Percentiles rank a stretch among this genome's conserved stretches.
Conservation (phyloP, 768 basidiomycete genomes). For the Cyclocybe aegerita region DNA sequence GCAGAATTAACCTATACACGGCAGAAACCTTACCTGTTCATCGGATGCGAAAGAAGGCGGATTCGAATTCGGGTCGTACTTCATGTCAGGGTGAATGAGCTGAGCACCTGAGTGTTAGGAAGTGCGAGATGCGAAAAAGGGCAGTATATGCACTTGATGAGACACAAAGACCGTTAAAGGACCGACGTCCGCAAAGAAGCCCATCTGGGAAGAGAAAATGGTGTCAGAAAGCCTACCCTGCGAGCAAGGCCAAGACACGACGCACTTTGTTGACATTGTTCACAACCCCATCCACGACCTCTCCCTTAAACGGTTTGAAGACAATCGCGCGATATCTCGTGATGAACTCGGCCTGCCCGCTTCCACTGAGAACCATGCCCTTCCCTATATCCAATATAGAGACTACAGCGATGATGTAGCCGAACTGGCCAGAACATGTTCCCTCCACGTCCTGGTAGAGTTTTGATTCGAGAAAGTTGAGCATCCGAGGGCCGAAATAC, state of each 20-base stretch:
- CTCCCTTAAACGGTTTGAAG: constrained; percentile 99
- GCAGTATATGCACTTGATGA: constrained; percentile 64
- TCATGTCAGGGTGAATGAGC: constrained; percentile 94
- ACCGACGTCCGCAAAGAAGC: constrained; percentile 96
- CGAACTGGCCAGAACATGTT: constrained; percentile 93
- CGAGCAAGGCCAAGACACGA: neutral
- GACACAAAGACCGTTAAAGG: constrained; percentile 94
- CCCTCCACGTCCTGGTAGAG: constrained; percentile 97
- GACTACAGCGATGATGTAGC: constrained; percentile 91
- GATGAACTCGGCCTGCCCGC: constrained; percentile 94
- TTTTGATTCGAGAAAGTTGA: constrained; percentile 89
- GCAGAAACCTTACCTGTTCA: constrained; percentile 58
- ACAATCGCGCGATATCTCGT: constrained; percentile 95
- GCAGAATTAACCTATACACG: neutral
- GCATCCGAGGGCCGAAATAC: constrained; percentile 96
- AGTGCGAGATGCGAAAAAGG: neutral
- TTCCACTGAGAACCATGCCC: constrained; percentile 88
- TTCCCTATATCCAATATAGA: constrained; percentile 90
- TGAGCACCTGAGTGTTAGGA: constrained; percentile 26
- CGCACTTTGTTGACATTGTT: constrained; percentile 93
- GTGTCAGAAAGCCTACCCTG: neutral
- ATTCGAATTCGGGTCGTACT: constrained; percentile 93
- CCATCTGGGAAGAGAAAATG: constrained; percentile 65
- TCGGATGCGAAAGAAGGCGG: constrained; percentile 96
- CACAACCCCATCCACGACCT: constrained; percentile 96